Conservation (phyloP, 2,329 filamentous ascomycete species). For the Aspergillus viridinutans region DNA sequence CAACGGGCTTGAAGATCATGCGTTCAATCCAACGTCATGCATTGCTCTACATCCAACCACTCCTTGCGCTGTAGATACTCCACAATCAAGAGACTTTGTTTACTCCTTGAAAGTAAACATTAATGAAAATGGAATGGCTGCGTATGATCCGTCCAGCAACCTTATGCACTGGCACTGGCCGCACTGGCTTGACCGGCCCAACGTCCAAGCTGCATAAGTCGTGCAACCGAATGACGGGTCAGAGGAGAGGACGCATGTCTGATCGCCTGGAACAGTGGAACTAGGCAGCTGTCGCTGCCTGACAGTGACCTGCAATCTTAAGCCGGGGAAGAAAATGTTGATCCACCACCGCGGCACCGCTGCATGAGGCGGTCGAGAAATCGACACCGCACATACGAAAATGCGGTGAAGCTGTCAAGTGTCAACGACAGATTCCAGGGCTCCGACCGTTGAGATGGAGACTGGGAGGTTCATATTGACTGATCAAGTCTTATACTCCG, state of each 20-base stretch:
- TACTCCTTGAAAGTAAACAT: not conserved
- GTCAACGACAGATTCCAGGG: not conserved
- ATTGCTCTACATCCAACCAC: not conserved
- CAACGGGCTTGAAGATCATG: not conserved
- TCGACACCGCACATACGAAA: slow-evolving; percentile 7
- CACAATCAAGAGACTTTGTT: not conserved
- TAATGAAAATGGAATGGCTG: not conserved
- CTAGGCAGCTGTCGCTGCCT: not conserved
- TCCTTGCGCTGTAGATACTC: not conserved
- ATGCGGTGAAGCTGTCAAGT: slow-evolving; percentile 17
- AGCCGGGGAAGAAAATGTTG: not conserved
- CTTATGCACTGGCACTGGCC: not conserved
- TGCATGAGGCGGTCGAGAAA: not conserved
- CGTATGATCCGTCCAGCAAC: not conserved
- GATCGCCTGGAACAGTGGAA: not conserved
- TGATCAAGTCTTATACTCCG: no score
- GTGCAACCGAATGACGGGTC: not conserved
- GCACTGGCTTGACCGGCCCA: not conserved
- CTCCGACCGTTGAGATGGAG: slow-evolving; percentile 1
- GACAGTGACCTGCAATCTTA: not conserved
- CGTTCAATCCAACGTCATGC: not conserved
- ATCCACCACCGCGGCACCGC: not conserved
- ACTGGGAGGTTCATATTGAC: slow-evolving; percentile 1
- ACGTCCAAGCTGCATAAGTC: not conserved
- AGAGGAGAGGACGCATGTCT: not conserved